Evolutionary conservation across 2,329 filamentous ascomycete species (phyloP).

Genomic region (Escovopsis weberi): DNA sequence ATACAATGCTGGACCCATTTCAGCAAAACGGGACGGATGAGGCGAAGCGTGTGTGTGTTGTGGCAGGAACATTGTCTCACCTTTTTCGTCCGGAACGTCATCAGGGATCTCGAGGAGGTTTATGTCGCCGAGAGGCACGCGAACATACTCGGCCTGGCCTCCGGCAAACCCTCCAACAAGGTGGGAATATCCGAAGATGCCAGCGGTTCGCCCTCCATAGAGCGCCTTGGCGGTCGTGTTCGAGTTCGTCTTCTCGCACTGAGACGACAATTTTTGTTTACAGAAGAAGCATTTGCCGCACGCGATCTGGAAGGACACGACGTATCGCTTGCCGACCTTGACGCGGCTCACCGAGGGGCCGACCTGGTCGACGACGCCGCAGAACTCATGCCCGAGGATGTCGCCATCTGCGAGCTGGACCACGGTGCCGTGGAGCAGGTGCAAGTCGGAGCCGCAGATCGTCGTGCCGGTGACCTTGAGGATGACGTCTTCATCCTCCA

Average conservation of each 20-base stretch:
- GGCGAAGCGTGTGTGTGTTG: neutral
- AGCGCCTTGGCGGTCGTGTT: slow-evolving; percentile 58
- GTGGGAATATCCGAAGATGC: slow-evolving; percentile 59
- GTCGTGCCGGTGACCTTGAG: slow-evolving; percentile 57
- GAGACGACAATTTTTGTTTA: slow-evolving; percentile 60
- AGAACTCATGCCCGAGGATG: slow-evolving; percentile 52
- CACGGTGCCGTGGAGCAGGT: slow-evolving; percentile 40
- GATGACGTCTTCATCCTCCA: slow-evolving; percentile 66
- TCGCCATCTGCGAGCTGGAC: slow-evolving; percentile 48
- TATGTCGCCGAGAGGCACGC: slow-evolving; percentile 66
- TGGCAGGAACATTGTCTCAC: slow-evolving; percentile 8
- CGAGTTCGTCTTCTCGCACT: slow-evolving; percentile 67
- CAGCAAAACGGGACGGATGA: neutral
- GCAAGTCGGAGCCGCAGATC: slow-evolving; percentile 44
- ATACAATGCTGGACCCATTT: slow-evolving; percentile 36
- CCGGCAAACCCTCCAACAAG: slow-evolving; percentile 81
- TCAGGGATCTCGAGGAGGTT: slow-evolving; percentile 71
- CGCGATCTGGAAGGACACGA: slow-evolving; percentile 78
- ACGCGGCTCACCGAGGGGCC: slow-evolving; percentile 40
- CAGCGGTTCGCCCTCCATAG: slow-evolving; percentile 66
- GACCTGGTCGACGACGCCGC: slow-evolving; percentile 38
- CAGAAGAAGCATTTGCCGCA: slow-evolving; percentile 62
- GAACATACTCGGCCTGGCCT: slow-evolving; percentile 75
- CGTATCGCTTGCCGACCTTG: slow-evolving; percentile 52
- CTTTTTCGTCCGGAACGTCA: slow-evolving; percentile 72